Evolutionary conservation across 768 basidiomycete genomes (phyloP).

Genomic region (Sporobolomyces roseus): DNA sequence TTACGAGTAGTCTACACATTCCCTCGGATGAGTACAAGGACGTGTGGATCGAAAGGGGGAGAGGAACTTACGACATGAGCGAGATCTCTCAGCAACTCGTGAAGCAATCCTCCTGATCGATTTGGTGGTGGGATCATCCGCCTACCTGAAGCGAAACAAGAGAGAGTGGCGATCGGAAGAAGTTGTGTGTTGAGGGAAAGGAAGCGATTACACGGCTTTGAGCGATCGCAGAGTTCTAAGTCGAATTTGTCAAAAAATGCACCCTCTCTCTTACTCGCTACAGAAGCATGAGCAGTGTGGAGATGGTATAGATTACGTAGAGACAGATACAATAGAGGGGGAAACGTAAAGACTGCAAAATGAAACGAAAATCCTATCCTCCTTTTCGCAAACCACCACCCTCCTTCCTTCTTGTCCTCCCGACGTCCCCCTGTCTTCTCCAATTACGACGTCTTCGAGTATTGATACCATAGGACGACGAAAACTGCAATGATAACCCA

Average conservation of each 20-base stretch:
- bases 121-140: slow-evolving; percentile 17
- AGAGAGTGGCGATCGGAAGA: slow-evolving; percentile 1
- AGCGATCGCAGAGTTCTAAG: too few species aligned
- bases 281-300: too few species aligned
- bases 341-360: not conserved
- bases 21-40: too few species aligned
- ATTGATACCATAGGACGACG: slow-evolving; percentile 4
- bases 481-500: not conserved
- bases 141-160: too few species aligned
- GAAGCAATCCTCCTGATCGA: slow-evolving; percentile 9
- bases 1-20: slow-evolving; percentile 17
- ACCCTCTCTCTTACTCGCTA: too few species aligned
- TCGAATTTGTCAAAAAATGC: too few species aligned
- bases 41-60: not conserved
- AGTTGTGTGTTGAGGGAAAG: too few species aligned
- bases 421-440: too few species aligned
- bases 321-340: too few species aligned
- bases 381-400: not conserved
- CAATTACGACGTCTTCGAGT: not conserved
- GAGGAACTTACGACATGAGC: slow-evolving; percentile 24
- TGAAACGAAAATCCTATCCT: not conserved
- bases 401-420: not conserved
- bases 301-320: too few species aligned
- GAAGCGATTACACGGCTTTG: too few species aligned
- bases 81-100: slow-evolving; percentile 18